A percentile compares a stretch with the other conserved stretches of the same genome.
Evolutionary conservation across 139 green algal species (phyloP).

Genomic region (Nannochloris sp.): DNA sequence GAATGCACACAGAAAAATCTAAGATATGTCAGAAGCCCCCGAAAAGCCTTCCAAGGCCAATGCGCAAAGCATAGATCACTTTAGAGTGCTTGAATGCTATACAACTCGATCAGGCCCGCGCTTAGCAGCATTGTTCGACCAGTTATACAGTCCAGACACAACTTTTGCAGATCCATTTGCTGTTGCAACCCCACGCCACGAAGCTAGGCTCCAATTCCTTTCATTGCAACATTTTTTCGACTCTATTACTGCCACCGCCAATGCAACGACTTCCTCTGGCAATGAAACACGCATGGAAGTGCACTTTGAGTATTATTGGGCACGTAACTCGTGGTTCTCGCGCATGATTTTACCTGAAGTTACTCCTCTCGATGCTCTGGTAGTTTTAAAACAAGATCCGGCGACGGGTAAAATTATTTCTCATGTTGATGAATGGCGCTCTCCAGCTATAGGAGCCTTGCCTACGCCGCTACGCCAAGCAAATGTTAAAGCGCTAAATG

Average conservation of each 20-base stretch:
- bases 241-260: background rate
- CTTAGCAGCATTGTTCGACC: background rate
- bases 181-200: background rate
- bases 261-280: background rate
- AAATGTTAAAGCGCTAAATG: background rate
- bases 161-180: slow-evolving; percentile 5
- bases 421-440: slow-evolving; percentile 12
- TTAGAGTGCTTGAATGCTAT: background rate
- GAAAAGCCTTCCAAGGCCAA: too few species aligned
- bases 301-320: background rate
- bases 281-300: background rate
- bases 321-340: background rate
- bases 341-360: background rate
- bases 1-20: too few species aligned
- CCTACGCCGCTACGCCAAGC: background rate
- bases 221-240: slow-evolving; percentile 6
- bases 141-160: background rate
- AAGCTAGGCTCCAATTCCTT: slow-evolving; percentile 6
- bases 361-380: background rate
- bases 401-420: background rate
- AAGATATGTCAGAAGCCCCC: too few species aligned
- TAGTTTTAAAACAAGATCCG: background rate
- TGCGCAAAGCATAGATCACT: too few species aligned
- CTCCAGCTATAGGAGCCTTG: slow-evolving; percentile 5
- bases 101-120: background rate